These are phyloP conservation scores for Geotrichum reessii DNA, from an alignment of 1,139 yeast genomes.

Conservation along the genomic window DNA sequence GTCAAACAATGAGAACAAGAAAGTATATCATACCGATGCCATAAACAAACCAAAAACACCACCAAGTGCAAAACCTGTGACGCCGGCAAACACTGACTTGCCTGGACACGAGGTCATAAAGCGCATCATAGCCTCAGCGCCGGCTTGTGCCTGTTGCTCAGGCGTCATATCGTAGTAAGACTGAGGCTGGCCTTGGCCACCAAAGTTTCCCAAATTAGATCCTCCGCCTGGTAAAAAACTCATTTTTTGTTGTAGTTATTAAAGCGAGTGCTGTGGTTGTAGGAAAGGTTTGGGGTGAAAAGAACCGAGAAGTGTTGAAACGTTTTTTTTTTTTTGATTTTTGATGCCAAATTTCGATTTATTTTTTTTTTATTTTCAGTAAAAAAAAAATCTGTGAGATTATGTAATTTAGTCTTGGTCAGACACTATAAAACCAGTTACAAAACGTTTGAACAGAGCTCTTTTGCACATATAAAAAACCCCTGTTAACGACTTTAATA, in stretches of 20 bases:
- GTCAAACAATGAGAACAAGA: too few species aligned
- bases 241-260: constrained; percentile 5
- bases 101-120: constrained; percentile 95
- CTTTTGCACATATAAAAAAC: neutral
- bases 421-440: neutral
- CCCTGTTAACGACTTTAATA: neutral
- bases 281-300: neutral
- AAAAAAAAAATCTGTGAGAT: neutral
- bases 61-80: constrained; percentile 89
- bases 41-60: constrained; percentile 94
- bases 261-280: neutral
- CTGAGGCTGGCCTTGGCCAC: constrained; percentile 23
- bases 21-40: constrained; percentile 61
- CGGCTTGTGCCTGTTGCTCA: constrained; percentile 89
- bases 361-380: neutral
- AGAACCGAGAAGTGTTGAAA: neutral
- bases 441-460: neutral
- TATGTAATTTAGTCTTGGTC: neutral
- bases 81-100: constrained; percentile 86
- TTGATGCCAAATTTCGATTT: neutral
- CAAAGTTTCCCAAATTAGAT: constrained; percentile 12
- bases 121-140: constrained; percentile 77
- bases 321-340: neutral
- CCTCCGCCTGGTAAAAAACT: constrained; percentile 19
- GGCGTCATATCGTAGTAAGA: constrained; percentile 68